phyloP scores from a whole-genome alignment of 73 alveolate species.

The Symbiodinium pilosum region DNA sequence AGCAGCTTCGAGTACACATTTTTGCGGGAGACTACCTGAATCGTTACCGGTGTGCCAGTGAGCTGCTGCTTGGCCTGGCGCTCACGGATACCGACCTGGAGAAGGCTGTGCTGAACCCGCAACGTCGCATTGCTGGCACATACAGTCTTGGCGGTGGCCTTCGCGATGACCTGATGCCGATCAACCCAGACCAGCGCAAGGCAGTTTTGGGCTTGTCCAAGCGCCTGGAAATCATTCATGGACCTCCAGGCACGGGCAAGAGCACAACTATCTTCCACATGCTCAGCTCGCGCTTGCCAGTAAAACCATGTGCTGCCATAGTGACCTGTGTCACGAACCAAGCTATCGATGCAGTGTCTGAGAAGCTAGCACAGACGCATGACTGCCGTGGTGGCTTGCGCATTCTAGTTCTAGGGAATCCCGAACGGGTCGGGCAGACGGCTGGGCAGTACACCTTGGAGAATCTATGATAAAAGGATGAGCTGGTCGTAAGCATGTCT shows the following conservation, averaged over 20 bases:
- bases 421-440: slow-evolving; percentile 49
- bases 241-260: slow-evolving; percentile 92
- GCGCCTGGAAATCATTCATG: slow-evolving; percentile 75
- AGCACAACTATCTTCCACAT: slow-evolving; percentile 81
- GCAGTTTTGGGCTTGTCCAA: background rate
- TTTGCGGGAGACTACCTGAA: slow-evolving; percentile 62
- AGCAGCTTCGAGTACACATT: slow-evolving; percentile 12
- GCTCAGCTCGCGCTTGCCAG: slow-evolving; percentile 54
- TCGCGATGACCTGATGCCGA: slow-evolving; percentile 23
- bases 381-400: slow-evolving; percentile 22
- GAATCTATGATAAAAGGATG: slow-evolving; percentile 1
- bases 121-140: background rate
- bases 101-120: slow-evolving; percentile 33
- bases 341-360: slow-evolving; percentile 59
- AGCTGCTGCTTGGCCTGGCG: background rate
- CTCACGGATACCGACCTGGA: background rate
- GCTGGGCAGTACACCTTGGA: slow-evolving; percentile 61
- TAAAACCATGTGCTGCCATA: background rate
- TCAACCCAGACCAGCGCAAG: slow-evolving; percentile 41
- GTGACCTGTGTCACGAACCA: slow-evolving; percentile 86
- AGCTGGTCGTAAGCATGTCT: background rate
- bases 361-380: slow-evolving; percentile 44
- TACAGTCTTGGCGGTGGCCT: background rate
- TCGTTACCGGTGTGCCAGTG: slow-evolving; percentile 1
- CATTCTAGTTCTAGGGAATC: slow-evolving; percentile 71